phyloP scores from a whole-genome alignment of 2,329 filamentous ascomycete species.

The Fusarium aywerte region DNA sequence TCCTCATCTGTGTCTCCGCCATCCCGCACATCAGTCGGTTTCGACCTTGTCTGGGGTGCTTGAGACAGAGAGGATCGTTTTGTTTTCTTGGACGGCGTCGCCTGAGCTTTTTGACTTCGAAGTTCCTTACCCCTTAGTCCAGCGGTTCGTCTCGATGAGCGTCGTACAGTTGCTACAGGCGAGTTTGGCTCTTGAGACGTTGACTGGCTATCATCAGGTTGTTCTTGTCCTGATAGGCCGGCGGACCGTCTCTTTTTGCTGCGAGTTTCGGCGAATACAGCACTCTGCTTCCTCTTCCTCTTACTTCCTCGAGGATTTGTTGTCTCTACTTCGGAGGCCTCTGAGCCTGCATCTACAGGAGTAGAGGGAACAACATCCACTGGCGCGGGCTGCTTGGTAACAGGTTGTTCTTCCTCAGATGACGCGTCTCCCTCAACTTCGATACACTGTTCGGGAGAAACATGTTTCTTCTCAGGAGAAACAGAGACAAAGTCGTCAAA shows the following conservation, averaged over 20 bases:
- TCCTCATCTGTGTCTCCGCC: slow-evolving; percentile 55
- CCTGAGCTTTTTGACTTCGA: slow-evolving; percentile 20
- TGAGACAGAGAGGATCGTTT: slow-evolving; percentile 9
- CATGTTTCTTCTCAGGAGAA: slow-evolving; percentile 23
- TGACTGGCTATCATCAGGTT: slow-evolving; percentile 35
- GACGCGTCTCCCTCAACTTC: slow-evolving; percentile 38
- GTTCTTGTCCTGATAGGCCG: slow-evolving; percentile 25
- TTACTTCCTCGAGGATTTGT: slow-evolving; percentile 34
- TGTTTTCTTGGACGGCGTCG: slow-evolving; percentile 20
- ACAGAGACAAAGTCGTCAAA: slow-evolving; percentile 26
- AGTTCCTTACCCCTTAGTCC: slow-evolving; percentile 32
- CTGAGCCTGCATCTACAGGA: slow-evolving; percentile 24
- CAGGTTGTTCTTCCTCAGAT: slow-evolving; percentile 29
- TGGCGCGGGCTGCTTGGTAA: slow-evolving; percentile 13
- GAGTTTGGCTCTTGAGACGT: slow-evolving; percentile 34
- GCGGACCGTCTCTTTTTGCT: slow-evolving; percentile 48
- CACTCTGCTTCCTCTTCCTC: slow-evolving; percentile 48
- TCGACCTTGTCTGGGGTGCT: slow-evolving; percentile 1
- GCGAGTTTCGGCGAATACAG: slow-evolving; percentile 36
- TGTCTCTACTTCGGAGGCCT: slow-evolving; percentile 22
- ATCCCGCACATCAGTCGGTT: slow-evolving; percentile 32
- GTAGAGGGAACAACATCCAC: slow-evolving; percentile 43
- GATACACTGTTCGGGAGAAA: slow-evolving; percentile 32
- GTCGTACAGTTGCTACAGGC: slow-evolving; percentile 34
- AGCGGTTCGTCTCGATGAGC: slow-evolving; percentile 42